Base-by-base conservation (phyloP, 2,329 filamentous ascomycete species). In the Colletotrichum siamense region DNA sequence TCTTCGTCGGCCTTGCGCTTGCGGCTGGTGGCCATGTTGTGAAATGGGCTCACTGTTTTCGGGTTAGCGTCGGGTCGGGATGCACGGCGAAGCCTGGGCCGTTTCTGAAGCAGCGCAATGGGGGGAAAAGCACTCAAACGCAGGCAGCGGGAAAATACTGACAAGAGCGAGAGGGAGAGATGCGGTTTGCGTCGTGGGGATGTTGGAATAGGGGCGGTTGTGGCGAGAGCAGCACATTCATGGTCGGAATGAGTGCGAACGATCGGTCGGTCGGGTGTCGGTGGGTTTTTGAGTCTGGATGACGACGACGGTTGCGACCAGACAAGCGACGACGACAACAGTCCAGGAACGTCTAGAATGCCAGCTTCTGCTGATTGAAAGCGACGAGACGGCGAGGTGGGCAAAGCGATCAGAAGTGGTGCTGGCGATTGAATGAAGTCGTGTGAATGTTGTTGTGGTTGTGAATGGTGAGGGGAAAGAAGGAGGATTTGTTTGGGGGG, bases 1-100 rank as follows among this genome's bases (percentile, higher is more conserved):
- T 96, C 95, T 68, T 94, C 92, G 73, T 94, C 92, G 82, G 95
- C 96, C 89, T 99, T 99, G 86, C 97, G 94, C 90, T 99, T 99
- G 80, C 91, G 88, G 80, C 85, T 87, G 44, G 82, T 79, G 22
- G 84, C 79, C 89, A 92, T 92, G 83, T 84, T 89, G 76, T 90
- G 82, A 79, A 90, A 88, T 10, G 91, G 88, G 78, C 36, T 74
- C 69, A 77, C 75, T 78, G 57, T 59, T 34, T 57, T 15, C 34
- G 22, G 49, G 57, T 79, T 75, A 79, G 71, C 36, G 73, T 71
- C 62, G 26, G 36, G 59, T 71, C 64, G 26, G 52, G 59, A 75
- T 74, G 71, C 71, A 75, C 24, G 68, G 68, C 57, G 70, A 71
- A 49, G 65, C 39, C 52, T 69, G 39, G 34, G 34, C 57, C 67